Conservation (phyloP, 2,329 filamentous ascomycete genomes). For the Lachnellula suecica region DNA sequence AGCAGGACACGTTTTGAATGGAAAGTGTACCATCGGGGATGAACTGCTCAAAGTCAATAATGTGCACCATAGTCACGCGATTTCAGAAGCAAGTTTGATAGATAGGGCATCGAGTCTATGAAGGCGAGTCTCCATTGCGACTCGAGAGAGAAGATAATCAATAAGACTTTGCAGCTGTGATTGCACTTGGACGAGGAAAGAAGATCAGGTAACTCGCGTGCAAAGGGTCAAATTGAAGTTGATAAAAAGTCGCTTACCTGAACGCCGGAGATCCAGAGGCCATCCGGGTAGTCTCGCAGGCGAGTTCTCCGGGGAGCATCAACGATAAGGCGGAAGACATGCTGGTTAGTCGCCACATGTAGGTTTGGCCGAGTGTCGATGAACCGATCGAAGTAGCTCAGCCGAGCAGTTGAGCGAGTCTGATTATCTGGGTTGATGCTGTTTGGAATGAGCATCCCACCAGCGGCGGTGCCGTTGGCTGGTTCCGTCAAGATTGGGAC, state of each 20-base stretch:
- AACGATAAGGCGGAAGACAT: conserved; percentile 38
- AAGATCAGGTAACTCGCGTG: too few relatives aligned
- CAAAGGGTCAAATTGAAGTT: too few relatives aligned
- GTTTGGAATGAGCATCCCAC: conserved; percentile 38
- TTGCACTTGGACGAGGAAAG: too few relatives aligned
- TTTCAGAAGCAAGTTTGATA: too few relatives aligned
- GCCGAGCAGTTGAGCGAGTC: conserved; percentile 40
- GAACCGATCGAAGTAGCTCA: conserved; percentile 40
- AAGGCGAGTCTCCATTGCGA: too few relatives aligned
- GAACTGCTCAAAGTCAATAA: conserved; percentile 15
- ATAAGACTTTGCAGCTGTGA: too few relatives aligned
- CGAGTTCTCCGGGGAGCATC: conserved; percentile 2
- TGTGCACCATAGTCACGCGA: too few relatives aligned
- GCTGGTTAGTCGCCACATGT: conserved; percentile 39
- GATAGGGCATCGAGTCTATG: too few relatives aligned
- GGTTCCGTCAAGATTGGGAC: conserved; percentile 36
- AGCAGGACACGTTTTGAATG: conserved; percentile 34
- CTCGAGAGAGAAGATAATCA: too few relatives aligned
- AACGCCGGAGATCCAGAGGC: conserved; percentile 34
- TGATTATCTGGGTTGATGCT: conserved; percentile 40
- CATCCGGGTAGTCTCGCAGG: conserved; percentile 11
- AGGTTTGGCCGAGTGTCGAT: conserved; percentile 36
- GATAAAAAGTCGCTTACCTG: conserved; percentile 32
- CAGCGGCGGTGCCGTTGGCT: conserved; percentile 38
- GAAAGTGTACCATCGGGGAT: conserved; percentile 20